phyloP scores from a whole-genome alignment of 2,329 filamentous ascomycete species.

The Alternaria consortialis region DNA sequence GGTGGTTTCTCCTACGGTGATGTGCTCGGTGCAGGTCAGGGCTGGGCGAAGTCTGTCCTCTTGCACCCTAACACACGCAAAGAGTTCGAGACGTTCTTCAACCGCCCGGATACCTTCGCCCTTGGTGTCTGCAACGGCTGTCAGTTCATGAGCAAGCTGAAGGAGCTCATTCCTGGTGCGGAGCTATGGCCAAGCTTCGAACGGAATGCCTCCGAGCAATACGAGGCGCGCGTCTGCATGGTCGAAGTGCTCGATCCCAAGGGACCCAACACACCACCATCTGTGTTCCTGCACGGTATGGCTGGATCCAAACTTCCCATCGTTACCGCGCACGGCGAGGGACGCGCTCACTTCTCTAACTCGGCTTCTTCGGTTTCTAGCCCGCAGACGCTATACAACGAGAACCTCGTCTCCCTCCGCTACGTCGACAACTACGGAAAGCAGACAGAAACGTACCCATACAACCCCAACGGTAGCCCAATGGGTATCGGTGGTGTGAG shows the following conservation, averaged over 20 bases:
- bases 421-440: conserved; percentile 85
- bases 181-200: conserved; percentile 85
- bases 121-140: conserved; percentile 98
- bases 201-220: conserved; percentile 84
- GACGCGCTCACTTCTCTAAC: conserved; percentile 69
- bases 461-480: conserved; percentile 87
- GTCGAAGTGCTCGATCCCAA: conserved; percentile 74
- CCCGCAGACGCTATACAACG: conserved; percentile 64
- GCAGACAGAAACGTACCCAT: conserved; percentile 84
- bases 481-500: conserved; percentile 82
- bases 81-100: conserved; percentile 87
- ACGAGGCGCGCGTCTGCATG: conserved; percentile 89
- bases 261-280: conserved; percentile 55
- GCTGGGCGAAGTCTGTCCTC: conserved; percentile 94
- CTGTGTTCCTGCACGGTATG: conserved; percentile 94
- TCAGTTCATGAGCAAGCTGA: conserved; percentile 87
- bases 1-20: conserved; percentile 97
- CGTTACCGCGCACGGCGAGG: conserved; percentile 89
- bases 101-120: conserved; percentile 86
- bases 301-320: conserved; percentile 82
- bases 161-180: conserved; percentile 86
- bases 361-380: conserved; percentile 53
- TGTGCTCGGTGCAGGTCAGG: conserved; percentile 91
- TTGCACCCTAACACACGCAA: conserved; percentile 78
- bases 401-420: conserved; percentile 77